Base-by-base conservation (phyloP, 495 filamentous ascomycete genomes). In the Aspergillus sparsus region DNA sequence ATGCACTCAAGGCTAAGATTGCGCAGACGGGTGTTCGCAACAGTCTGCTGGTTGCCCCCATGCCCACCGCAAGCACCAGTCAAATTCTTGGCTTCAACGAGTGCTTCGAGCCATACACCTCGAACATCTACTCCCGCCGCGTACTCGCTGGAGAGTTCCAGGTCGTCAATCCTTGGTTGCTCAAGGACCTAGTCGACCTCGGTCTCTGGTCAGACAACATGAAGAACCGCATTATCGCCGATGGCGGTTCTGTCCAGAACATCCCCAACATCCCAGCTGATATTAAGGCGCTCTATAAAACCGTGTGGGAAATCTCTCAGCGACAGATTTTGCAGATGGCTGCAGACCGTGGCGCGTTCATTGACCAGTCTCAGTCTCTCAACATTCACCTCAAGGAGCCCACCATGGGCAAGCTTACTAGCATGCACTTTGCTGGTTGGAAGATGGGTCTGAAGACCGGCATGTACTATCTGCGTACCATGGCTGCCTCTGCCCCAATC, bases 361-460 rank as follows among this genome's bases (percentile, higher is more conserved):
- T 98, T 72, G 94, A 98, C 69, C 94, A 98, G 81, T 96, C 92
- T 34, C 94, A 98, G 76, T 97, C 93, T 13, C 85, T 98, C 66
- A 98, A 98, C 82, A 98, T 98, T 65, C 94, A 98, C 80, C 89
- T 98, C 83, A 96, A 93, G 78, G 93, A 98, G 66, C 94, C 94
- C 34, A 97, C 92, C 41, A 98, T 97, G 92, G 94, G 94, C 76
- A 98, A 98, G 86, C 92, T 98, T 73, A 98, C 94, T 57, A 92
- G 87, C 71, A 98, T 98, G 94, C 94, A 98, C 80, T 98, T 98
- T 72, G 87, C 95, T 39, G 94, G 94, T 64, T 98, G 94, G 94
- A 98, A 97, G 81, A 85, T 96, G 67, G 94, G 94, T 67, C 84
- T 98, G 60, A 98, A 98, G 87, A 98, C 94, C 10, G 94, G 94